Conservation (phyloP, 257 asterid genomes). For the Nyctanthes arbortristis region DNA sequence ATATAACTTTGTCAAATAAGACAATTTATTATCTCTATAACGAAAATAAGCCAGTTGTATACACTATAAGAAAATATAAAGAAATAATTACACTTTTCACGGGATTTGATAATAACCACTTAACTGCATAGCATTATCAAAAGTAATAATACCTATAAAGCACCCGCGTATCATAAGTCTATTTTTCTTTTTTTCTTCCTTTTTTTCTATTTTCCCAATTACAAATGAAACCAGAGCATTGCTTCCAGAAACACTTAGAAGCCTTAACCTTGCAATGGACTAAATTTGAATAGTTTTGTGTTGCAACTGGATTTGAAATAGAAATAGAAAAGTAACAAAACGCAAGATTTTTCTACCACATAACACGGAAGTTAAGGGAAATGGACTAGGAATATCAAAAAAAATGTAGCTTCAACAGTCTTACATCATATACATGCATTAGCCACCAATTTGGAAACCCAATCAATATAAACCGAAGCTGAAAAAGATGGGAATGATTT, state of each 20-base stretch:
- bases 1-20: constrained; percentile 16
- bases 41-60: background rate
- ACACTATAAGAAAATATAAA: background rate
- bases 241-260: background rate
- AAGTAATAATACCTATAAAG: background rate
- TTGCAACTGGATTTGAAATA: too few relatives aligned
- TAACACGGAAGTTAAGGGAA: background rate
- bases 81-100: background rate
- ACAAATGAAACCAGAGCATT: background rate
- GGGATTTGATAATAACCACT: background rate
- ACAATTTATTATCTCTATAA: background rate
- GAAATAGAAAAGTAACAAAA: too few relatives aligned
- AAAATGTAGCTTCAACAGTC: background rate
- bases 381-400: background rate
- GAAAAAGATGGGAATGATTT: background rate
- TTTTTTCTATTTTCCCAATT: background rate
- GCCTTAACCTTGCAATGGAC: background rate
- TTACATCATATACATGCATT: background rate
- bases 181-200: background rate
- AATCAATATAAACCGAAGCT: background rate
- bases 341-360: background rate
- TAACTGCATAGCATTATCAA: background rate
- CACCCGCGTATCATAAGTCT: background rate
- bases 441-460: background rate
- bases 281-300: background rate